Percentiles rank a stretch among this genome's conserved stretches.
These are phyloP conservation scores for Pisolithus albus DNA, from an alignment of 768 basidiomycete genomes.

Conservation along the genomic window DNA sequence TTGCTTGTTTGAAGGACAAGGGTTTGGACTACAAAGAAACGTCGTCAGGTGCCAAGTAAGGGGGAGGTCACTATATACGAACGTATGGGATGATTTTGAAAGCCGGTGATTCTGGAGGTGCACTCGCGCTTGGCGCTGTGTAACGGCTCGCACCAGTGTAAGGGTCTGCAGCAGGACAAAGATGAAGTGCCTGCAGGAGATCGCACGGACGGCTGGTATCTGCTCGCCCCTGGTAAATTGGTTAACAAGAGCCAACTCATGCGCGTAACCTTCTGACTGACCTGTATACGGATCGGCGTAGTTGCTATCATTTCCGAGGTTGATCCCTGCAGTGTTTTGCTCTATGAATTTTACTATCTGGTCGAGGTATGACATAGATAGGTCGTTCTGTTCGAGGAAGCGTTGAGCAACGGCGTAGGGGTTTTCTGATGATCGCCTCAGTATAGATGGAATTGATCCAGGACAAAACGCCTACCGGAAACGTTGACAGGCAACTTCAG, in stretches of 20 bases:
- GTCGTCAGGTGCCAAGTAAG: neutral
- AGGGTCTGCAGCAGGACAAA: constrained; percentile 52
- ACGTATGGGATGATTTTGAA: constrained; percentile 50
- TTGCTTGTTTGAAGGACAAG: constrained; percentile 81
- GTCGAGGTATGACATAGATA: constrained; percentile 78
- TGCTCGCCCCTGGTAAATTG: constrained; percentile 46
- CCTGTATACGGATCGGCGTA: constrained; percentile 92
- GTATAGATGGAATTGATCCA: neutral
- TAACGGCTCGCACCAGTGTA: constrained; percentile 70
- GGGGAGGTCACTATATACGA: constrained; percentile 14
- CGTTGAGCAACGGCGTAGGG: constrained; percentile 83
- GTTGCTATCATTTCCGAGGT: constrained; percentile 51
- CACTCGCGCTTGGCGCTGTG: constrained; percentile 26
- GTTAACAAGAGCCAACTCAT: neutral
- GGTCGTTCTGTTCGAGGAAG: constrained; percentile 78
- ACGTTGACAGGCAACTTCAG: constrained; percentile 93
- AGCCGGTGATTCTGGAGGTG: constrained; percentile 23
- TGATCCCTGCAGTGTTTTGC: constrained; percentile 78
- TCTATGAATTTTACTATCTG: constrained; percentile 92
- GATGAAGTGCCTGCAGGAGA: constrained; percentile 23
- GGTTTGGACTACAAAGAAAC: constrained; percentile 41
- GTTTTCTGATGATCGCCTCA: constrained; percentile 57
- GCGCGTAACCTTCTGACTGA: constrained; percentile 15
- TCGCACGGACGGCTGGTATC: constrained; percentile 47
- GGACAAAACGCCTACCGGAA: constrained; percentile 46